Conservation (phyloP, 306 rosid species). For the Malus sieversii region DNA sequence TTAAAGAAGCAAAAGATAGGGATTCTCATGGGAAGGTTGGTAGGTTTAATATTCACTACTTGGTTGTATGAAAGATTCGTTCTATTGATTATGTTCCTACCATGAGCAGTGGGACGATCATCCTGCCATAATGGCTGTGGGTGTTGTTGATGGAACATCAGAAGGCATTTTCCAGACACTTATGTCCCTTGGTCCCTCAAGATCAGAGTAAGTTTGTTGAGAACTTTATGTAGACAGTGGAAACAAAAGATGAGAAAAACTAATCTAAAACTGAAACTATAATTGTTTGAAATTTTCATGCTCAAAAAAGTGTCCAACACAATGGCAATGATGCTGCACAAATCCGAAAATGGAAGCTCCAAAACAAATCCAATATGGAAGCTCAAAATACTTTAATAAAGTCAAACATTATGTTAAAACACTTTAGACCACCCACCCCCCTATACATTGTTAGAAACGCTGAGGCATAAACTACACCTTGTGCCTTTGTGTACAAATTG, state of each 20-base stretch:
- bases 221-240: background rate
- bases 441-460: background rate
- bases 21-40: slow-evolving; percentile 61
- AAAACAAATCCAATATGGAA: background rate
- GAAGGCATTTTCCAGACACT: slow-evolving; percentile 72
- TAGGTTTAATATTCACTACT: slow-evolving; percentile 16
- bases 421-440: too few species aligned
- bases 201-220: slow-evolving; percentile 67
- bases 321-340: background rate
- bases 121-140: slow-evolving; percentile 89
- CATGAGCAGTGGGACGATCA: slow-evolving; percentile 78
- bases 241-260: background rate
- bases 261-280: background rate
- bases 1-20: slow-evolving; percentile 70
- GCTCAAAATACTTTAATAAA: background rate
- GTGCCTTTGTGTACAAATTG: background rate
- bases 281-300: background rate
- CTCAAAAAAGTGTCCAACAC: background rate
- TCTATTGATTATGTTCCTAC: slow-evolving; percentile 3
- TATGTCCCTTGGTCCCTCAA: slow-evolving; percentile 79
- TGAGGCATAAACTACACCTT: background rate
- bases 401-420: background rate
- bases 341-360: background rate
- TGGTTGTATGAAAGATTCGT: slow-evolving; percentile 14
- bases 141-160: slow-evolving; percentile 78